A percentile compares a stretch with the other conserved stretches of the same genome.
Evolutionary conservation across 352 stramenopile species (phyloP).

Genomic region (Pythium monospermum): DNA sequence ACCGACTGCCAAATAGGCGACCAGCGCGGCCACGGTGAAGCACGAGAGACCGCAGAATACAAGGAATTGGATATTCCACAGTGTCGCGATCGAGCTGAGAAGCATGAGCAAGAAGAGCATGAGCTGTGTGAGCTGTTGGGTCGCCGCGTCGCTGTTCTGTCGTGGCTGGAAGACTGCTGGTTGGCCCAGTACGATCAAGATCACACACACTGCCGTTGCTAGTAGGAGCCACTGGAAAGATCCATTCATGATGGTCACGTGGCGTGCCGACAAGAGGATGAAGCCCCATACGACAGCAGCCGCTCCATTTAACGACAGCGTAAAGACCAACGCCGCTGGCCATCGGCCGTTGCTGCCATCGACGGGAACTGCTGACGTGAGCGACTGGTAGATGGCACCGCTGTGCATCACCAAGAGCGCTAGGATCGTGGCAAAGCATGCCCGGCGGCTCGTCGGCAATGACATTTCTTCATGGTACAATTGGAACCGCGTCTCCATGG

Average conservation of each 20-base stretch:
- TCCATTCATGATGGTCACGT: slow-evolving; percentile 14
- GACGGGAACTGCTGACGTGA: background rate
- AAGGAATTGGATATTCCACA: slow-evolving; percentile 58
- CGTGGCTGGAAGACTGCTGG: slow-evolving; percentile 14
- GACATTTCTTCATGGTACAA: slow-evolving; percentile 53
- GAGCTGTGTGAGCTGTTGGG: slow-evolving; percentile 39
- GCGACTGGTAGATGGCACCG: slow-evolving; percentile 24
- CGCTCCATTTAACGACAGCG: slow-evolving; percentile 7
- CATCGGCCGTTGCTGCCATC: slow-evolving; percentile 12
- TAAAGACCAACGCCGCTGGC: slow-evolving; percentile 25
- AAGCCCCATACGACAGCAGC: slow-evolving; percentile 2
- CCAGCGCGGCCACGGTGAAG: slow-evolving; percentile 23
- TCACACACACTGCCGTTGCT: slow-evolving; percentile 21
- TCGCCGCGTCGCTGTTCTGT: slow-evolving; percentile 5
- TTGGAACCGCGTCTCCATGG: slow-evolving; percentile 53
- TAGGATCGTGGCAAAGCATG: slow-evolving; percentile 26
- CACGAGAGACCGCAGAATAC: slow-evolving; percentile 27
- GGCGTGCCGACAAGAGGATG: slow-evolving; percentile 25
- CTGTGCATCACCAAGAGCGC: slow-evolving; percentile 36
- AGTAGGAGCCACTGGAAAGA: slow-evolving; percentile 37
- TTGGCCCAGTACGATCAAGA: slow-evolving; percentile 39
- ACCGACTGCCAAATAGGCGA: slow-evolving; percentile 26
- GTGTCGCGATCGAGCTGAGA: slow-evolving; percentile 38
- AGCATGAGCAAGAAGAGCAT: slow-evolving; percentile 50
- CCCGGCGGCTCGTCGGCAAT: slow-evolving; percentile 29